These are phyloP conservation scores for Suhomyces faveliae DNA, from an alignment of 805 yeast species.

Conservation along the genomic window DNA sequence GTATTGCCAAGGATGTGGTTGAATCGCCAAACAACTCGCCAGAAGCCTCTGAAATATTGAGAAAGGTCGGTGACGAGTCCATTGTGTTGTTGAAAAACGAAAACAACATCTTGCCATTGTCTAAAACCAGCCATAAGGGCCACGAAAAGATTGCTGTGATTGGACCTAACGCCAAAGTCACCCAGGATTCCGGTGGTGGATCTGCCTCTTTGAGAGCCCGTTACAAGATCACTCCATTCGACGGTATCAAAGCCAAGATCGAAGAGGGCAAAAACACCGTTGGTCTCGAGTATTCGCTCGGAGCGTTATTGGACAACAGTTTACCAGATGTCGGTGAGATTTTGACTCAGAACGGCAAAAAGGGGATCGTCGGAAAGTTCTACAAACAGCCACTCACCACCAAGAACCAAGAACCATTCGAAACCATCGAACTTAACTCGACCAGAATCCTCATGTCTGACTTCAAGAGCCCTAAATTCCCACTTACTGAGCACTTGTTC, in stretches of 20 bases:
- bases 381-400: conserved; percentile 24
- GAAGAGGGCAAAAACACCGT: conserved; percentile 24
- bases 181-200: conserved; percentile 61
- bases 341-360: conserved; percentile 21
- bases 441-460: conserved; percentile 17
- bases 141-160: conserved; percentile 46
- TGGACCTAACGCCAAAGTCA: conserved; percentile 56
- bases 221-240: conserved; percentile 48
- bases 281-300: conserved; percentile 26
- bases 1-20: conserved; percentile 38
- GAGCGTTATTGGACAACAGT: conserved; percentile 31
- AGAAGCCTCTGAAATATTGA: conserved; percentile 10
- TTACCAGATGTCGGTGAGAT: conserved; percentile 30
- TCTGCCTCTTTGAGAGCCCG: conserved; percentile 53
- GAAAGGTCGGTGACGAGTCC: conserved; percentile 41
- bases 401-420: conserved; percentile 23
- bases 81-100: conserved; percentile 60
- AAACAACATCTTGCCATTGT: conserved; percentile 45
- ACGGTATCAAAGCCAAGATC: conserved; percentile 40
- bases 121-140: conserved; percentile 15
- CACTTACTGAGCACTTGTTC: conserved; percentile 25
- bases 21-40: conserved; percentile 44
- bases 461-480: conserved; percentile 18
- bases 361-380: conserved; percentile 26
- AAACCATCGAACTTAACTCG: conserved; percentile 17